Base-by-base conservation (phyloP, 352 stramenopile genomes). In the Globisporangium apiculatum region DNA sequence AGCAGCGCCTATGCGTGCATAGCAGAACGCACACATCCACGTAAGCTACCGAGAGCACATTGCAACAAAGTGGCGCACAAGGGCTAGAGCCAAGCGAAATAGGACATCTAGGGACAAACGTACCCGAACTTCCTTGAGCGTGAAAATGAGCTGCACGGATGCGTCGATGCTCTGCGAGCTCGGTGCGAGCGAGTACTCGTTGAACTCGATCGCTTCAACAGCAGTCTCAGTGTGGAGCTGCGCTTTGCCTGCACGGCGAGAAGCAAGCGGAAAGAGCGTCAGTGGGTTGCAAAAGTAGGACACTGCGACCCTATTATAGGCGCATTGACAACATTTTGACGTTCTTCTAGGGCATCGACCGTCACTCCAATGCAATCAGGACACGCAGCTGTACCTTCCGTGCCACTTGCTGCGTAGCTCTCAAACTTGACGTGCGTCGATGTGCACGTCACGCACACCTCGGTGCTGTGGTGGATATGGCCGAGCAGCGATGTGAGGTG, bases 201-300 rank as follows among this genome's bases (percentile, higher is more conserved):
- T 82, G 53, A 94, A 91, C 58, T 94, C 85, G 40, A 69, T 58
- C 55, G 68, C 86, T 57, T 91, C 83, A 12, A 94, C 83, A 3
- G 81, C 74, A 11, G 85, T 93, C 66, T 94, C 85, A 0, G 85
- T 93, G 61, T 93, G 85, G 46, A 94, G 45, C 58, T 93, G 80
- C 8, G 77, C 62, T 65, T 91, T 92, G 1, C 71, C 74, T 68
- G 65, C 24, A 31, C 24, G 24, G 24, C 24, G 24, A 31, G 24
- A 31, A 31, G 24, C 24, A 31, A 31, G 24, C 24, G 24, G 3
- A 31, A 31, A 31, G 24, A 31, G 24, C 1, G 24, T 31, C 24
- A 31, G 24, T 31, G 1, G 24, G 24, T 31, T 31, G 24, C 24
- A 31, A 31, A 31, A 3, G 24, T 31, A 31, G 24, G 1, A 3